A percentile compares a stretch with the other conserved stretches of the same genome.
Evolutionary conservation across 148 eudicot genomes (phyloP).

Genomic region (Chenopodium berlandieri): DNA sequence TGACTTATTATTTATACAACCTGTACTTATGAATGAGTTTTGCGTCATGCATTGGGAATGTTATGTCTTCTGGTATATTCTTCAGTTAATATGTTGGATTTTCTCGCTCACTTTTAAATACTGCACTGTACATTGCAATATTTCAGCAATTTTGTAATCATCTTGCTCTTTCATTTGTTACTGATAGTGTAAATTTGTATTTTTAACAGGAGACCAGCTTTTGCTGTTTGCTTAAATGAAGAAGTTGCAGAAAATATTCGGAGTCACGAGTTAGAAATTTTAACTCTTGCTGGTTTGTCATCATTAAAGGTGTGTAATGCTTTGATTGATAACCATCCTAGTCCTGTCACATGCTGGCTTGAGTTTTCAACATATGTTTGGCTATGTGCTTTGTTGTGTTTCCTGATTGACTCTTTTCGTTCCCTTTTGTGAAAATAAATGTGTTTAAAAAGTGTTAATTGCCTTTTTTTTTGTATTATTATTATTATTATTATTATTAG

Average conservation of each 20-base stretch:
- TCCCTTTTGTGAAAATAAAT: no score
- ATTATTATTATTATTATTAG: no score
- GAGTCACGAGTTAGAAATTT: constrained; percentile 59
- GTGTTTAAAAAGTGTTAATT: neutral
- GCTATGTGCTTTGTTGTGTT: constrained; percentile 3
- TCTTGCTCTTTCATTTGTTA: neutral
- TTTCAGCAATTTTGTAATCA: neutral
- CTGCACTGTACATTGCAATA: neutral
- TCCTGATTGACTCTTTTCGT: neutral
- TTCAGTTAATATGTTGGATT: no score
- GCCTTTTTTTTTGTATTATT: neutral
- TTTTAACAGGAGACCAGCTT: constrained; percentile 66
- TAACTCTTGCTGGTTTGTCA: constrained; percentile 70
- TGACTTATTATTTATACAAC: no score
- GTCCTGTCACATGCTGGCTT: neutral
- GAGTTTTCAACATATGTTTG: neutral
- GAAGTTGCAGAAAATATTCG: constrained; percentile 40
- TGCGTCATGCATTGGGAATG: no score
- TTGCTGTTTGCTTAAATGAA: constrained; percentile 61
- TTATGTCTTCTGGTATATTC: no score
- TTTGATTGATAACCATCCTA: neutral
- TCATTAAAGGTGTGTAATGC: constrained; percentile 50
- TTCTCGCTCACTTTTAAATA: neutral
- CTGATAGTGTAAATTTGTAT: neutral
- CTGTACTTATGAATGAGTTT: no score